Conservation (phyloP, 2,329 filamentous ascomycete genomes). For the Xylariaceae sp. region DNA sequence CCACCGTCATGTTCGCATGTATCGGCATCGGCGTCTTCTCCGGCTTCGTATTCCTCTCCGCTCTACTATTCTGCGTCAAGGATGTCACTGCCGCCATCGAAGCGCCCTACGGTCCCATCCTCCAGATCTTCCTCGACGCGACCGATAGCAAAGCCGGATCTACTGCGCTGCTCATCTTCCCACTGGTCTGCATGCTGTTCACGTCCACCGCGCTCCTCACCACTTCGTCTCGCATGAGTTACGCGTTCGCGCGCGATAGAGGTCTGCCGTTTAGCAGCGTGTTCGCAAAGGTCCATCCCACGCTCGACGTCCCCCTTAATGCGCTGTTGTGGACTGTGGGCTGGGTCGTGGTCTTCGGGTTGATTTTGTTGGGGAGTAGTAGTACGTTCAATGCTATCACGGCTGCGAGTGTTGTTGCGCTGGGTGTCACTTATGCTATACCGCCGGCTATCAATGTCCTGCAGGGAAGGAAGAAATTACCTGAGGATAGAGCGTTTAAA, state of each 20-base stretch:
- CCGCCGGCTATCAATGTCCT: constrained; percentile 67
- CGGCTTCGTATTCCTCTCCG: constrained; percentile 58
- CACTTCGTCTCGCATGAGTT: constrained; percentile 62
- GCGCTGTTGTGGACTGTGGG: constrained; percentile 57
- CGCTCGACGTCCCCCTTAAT: constrained; percentile 62
- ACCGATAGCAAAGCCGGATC: constrained; percentile 59
- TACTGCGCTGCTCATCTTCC: constrained; percentile 64
- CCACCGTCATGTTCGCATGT: constrained; percentile 44
- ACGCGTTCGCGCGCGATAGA: constrained; percentile 64
- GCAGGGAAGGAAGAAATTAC: constrained; percentile 62
- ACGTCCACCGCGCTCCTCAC: constrained; percentile 63
- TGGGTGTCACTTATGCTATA: constrained; percentile 71
- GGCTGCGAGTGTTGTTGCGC: constrained; percentile 65
- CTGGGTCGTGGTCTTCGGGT: constrained; percentile 64
- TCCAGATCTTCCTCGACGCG: constrained; percentile 61
- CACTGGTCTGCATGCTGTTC: constrained; percentile 60
- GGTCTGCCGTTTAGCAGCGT: constrained; percentile 59
- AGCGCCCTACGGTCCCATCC: constrained; percentile 53
- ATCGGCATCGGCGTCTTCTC: constrained; percentile 60
- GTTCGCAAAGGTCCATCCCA: constrained; percentile 59
- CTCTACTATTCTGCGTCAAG: constrained; percentile 60
- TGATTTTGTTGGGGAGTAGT: constrained; percentile 64
- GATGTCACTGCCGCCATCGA: constrained; percentile 53
- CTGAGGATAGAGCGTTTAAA: constrained; percentile 53
- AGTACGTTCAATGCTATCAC: constrained; percentile 70